A percentile compares a stretch with the other conserved stretches of the same genome.
Evolutionary conservation across 495 filamentous ascomycete genomes (phyloP).

Genomic region (Xylaria palmicola): DNA sequence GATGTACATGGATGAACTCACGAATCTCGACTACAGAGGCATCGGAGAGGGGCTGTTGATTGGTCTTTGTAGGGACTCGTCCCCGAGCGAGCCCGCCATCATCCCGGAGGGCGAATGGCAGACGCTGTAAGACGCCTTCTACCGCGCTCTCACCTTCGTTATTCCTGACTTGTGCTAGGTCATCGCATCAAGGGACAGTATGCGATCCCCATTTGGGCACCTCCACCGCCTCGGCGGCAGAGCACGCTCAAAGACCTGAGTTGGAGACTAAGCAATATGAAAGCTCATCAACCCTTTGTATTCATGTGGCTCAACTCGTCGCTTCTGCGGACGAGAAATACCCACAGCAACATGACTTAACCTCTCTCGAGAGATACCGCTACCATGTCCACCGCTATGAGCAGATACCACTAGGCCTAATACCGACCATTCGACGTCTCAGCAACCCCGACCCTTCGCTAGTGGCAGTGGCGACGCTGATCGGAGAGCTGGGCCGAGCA

Average conservation of each 20-base stretch:
- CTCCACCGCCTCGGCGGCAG: not conserved
- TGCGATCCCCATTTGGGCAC: not conserved
- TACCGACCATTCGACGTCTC: not conserved
- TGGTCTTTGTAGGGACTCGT: not conserved
- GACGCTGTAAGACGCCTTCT: not conserved
- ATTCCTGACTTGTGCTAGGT: not conserved
- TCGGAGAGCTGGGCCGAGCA: not conserved
- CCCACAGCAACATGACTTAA: not conserved
- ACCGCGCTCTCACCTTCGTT: not conserved
- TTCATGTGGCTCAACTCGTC: not conserved
- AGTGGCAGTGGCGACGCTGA: not conserved
- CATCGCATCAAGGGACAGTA: not conserved
- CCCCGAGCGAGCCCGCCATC: not conserved
- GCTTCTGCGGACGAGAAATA: not conserved
- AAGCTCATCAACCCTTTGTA: not conserved
- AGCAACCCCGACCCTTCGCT: not conserved
- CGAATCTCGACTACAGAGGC: slow-evolving; percentile 3
- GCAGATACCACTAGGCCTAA: slow-evolving; percentile 4
- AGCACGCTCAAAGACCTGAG: not conserved
- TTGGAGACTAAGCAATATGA: not conserved
- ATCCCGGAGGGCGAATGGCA: not conserved
- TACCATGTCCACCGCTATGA: slow-evolving; percentile 1
- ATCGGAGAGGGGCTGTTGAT: slow-evolving; percentile 5
- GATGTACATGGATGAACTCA: not conserved
- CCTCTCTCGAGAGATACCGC: slow-evolving; percentile 11